phyloP scores from a whole-genome alignment of 495 filamentous ascomycete species.

The Penicillium verhagenii region DNA sequence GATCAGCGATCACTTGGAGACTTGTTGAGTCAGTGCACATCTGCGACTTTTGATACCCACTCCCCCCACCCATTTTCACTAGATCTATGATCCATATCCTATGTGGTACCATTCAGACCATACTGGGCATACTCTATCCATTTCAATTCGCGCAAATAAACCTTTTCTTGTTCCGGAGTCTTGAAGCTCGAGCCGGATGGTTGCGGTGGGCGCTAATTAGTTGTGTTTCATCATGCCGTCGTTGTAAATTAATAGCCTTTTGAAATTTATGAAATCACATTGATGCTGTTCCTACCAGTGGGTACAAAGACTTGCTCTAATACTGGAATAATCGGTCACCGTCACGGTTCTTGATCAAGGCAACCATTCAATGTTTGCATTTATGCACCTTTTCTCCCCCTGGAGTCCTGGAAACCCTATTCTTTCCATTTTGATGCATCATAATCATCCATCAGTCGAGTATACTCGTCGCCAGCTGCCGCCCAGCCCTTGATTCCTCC shows the following conservation, averaged over 20 bases:
- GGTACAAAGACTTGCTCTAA: no score
- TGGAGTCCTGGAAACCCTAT: background rate
- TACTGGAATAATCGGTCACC: no score
- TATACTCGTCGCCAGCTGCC: slow-evolving; percentile 52
- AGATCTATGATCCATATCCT: slow-evolving; percentile 13
- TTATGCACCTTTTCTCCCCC: background rate
- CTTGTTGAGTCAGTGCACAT: slow-evolving; percentile 19
- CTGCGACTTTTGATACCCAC: slow-evolving; percentile 44
- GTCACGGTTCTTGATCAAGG: no score
- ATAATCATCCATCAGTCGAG: slow-evolving; percentile 57
- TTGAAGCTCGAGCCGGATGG: slow-evolving; percentile 3
- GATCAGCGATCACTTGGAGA: slow-evolving; percentile 16
- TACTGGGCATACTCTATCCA: background rate
- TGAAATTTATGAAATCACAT: background rate
- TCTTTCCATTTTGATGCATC: slow-evolving; percentile 45
- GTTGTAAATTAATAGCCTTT: background rate
- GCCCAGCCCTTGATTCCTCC: slow-evolving; percentile 69
- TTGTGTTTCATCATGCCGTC: background rate
- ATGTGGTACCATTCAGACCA: slow-evolving; percentile 6
- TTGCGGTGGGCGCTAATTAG: slow-evolving; percentile 2
- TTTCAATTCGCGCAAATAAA: slow-evolving; percentile 20
- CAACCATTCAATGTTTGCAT: background rate
- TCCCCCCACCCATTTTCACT: slow-evolving; percentile 16
- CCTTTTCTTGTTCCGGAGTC: slow-evolving; percentile 6
- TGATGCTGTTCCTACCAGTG: no score